Conservation (phyloP, 139 green algal species). For the Chlamydomonas incerta region DNA sequence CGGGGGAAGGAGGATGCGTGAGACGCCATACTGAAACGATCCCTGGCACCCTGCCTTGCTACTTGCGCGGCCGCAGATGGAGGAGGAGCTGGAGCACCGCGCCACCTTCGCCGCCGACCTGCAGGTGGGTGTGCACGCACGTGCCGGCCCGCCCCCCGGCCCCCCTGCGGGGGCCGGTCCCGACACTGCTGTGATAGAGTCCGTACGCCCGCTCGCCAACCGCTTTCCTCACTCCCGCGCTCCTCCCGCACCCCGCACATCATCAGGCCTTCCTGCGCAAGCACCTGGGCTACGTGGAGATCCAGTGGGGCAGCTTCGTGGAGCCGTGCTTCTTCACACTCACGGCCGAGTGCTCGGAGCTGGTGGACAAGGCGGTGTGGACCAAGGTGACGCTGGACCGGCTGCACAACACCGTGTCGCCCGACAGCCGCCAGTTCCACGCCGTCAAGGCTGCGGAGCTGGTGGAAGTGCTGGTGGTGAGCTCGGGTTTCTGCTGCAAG, state of each 20-base stretch:
- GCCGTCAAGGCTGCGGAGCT: conserved; percentile 31
- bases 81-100: conserved; percentile 34
- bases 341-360: conserved; percentile 30
- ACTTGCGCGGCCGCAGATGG: too few species aligned
- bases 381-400: conserved; percentile 10
- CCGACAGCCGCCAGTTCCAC: conserved; percentile 42
- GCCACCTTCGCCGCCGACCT: not conserved
- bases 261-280: not conserved
- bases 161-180: too few species aligned
- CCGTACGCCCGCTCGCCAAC: too few species aligned
- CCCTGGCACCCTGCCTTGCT: too few species aligned
- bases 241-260: too few species aligned
- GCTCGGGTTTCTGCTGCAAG: too few species aligned
- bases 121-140: not conserved
- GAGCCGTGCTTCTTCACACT: conserved; percentile 46
- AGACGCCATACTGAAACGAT: too few species aligned
- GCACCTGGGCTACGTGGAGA: conserved; percentile 49
- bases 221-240: too few species aligned
- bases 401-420: conserved; percentile 44
- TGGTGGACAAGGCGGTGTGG: conserved; percentile 16
- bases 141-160: too few species aligned
- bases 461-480: not conserved
- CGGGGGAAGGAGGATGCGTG: too few species aligned
- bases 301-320: conserved; percentile 35
- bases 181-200: too few species aligned